phyloP scores from a whole-genome alignment of 768 basidiomycete species.

The Cyclocybe aegerita region DNA sequence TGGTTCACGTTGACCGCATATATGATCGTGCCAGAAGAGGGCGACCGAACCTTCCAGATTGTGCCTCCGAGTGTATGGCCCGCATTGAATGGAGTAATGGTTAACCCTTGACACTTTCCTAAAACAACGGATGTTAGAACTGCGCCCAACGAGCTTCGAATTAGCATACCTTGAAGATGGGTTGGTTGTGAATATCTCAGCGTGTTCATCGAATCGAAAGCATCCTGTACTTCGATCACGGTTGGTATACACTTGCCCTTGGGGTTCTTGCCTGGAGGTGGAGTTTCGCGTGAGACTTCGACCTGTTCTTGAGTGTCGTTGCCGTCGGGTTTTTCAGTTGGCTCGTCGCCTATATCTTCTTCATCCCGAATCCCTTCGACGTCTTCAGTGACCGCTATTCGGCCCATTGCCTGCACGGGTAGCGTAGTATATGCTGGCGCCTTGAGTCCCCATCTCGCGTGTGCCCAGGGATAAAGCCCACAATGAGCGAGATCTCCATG shows the following conservation, averaged over 20 bases:
- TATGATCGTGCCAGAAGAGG: conserved; percentile 91
- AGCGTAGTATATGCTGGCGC: conserved; percentile 94
- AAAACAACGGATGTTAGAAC: conserved; percentile 5
- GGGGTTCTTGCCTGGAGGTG: conserved; percentile 24
- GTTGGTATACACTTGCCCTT: conserved; percentile 73
- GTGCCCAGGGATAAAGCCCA: conserved; percentile 92
- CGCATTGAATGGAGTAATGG: conserved; percentile 92
- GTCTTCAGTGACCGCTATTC: conserved; percentile 89
- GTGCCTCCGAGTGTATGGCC: conserved; percentile 96
- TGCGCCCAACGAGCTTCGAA: neutral
- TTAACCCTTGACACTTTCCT: conserved; percentile 91
- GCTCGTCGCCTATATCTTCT: conserved; percentile 58
- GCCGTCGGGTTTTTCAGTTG: conserved; percentile 22
- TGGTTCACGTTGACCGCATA: conserved; percentile 97
- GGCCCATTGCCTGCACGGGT: conserved; percentile 94
- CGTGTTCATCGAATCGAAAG: conserved; percentile 89
- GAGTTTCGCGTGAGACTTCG: conserved; percentile 24
- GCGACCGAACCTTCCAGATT: conserved; percentile 98
- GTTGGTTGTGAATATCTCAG: conserved; percentile 95
- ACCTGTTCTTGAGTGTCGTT: conserved; percentile 23
- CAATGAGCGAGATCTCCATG: conserved; percentile 90
- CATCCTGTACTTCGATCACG: conserved; percentile 83
- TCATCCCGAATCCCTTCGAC: conserved; percentile 79
- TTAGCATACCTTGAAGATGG: conserved; percentile 79
- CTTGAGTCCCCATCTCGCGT: conserved; percentile 81